Percentiles rank a stretch among this genome's conserved stretches.
Conservation (phyloP, 225 moss, liverwort and hornwort genomes). For the Marchantia paleacea region DNA sequence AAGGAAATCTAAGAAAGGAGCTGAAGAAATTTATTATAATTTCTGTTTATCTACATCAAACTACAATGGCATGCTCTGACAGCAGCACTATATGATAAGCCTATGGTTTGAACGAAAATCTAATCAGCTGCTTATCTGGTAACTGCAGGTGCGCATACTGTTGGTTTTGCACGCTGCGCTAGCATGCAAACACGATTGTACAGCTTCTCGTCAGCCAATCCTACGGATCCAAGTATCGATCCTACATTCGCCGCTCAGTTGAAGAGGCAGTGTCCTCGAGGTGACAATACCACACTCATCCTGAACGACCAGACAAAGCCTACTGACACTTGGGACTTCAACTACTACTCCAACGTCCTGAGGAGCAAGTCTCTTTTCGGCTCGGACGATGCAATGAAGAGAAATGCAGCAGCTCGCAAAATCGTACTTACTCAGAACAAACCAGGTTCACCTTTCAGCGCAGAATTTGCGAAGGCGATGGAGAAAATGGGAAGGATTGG, state of each 20-base stretch:
- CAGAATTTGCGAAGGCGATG: conserved; percentile 29
- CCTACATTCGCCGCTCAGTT: not conserved
- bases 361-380: not conserved
- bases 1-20: no score
- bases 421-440: not conserved
- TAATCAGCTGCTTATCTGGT: no score
- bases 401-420: not conserved
- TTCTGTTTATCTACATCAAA: no score
- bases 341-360: conserved; percentile 19
- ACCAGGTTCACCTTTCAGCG: conserved; percentile 15
- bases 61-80: no score
- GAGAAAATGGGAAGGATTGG: conserved; percentile 38
- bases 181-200: not conserved
- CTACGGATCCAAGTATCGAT: not conserved
- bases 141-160: not conserved
- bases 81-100: no score
- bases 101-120: no score
- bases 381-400: conserved; percentile 24
- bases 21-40: no score
- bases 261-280: not conserved
- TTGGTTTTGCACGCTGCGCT: not conserved
- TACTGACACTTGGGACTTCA: not conserved
- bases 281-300: no score
- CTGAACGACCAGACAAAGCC: no score
- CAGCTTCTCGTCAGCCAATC: not conserved